Evolutionary conservation across 306 rosid species (phyloP).

Genomic region (Coriaria nepalensis): DNA sequence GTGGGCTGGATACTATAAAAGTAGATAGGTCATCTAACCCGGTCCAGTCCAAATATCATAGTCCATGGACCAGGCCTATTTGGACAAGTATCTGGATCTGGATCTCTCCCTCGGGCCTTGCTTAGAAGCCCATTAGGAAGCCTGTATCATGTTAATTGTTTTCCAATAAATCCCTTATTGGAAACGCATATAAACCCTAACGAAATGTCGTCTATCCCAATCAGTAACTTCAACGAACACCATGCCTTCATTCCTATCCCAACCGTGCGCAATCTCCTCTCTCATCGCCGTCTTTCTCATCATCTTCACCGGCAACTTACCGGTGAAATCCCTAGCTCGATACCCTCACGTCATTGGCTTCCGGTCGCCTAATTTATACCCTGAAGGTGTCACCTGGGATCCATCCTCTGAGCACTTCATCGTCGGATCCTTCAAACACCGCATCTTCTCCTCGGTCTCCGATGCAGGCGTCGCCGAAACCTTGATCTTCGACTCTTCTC

Average conservation of each 20-base stretch:
- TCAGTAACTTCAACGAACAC: too few relatives aligned
- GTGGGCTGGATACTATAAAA: too few relatives aligned
- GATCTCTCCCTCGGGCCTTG: too few relatives aligned
- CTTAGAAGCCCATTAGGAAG: too few relatives aligned
- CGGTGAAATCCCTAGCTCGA: constrained; percentile 20
- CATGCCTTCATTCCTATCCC: constrained; percentile 10
- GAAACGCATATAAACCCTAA: too few relatives aligned
- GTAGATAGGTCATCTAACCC: too few relatives aligned
- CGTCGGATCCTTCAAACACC: constrained; percentile 41
- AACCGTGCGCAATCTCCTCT: constrained; percentile 3
- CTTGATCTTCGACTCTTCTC: constrained; percentile 43
- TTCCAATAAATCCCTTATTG: too few relatives aligned
- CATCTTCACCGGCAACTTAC: constrained; percentile 8
- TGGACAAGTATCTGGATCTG: too few relatives aligned
- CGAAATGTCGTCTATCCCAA: too few relatives aligned
- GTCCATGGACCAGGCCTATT: too few relatives aligned
- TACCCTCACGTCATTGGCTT: constrained; percentile 46
- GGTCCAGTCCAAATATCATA: too few relatives aligned
- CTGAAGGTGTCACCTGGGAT: constrained; percentile 62
- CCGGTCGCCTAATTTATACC: constrained; percentile 67
- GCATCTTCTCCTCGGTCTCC: constrained; percentile 47
- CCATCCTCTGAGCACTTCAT: constrained; percentile 50
- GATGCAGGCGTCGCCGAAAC: constrained; percentile 58
- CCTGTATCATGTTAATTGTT: too few relatives aligned
- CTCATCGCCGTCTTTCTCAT: constrained; percentile 5